Conservation (phyloP, 176 grass and related monocot species). For the Raddia guianensis region DNA sequence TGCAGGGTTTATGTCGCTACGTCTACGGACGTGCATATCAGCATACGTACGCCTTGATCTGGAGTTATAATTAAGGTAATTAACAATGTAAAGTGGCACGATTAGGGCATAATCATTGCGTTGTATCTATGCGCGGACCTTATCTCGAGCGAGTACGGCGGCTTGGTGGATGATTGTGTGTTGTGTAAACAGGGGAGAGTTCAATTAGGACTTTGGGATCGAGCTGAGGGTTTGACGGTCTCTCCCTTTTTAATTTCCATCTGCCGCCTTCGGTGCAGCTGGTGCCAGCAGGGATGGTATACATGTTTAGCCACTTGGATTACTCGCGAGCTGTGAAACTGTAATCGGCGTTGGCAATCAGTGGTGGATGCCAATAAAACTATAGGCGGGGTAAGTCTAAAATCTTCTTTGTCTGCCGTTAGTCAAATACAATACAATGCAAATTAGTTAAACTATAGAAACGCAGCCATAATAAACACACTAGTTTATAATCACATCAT, state of each 20-base stretch:
- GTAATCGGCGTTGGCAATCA: not conserved
- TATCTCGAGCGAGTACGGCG: slow-evolving; percentile 9
- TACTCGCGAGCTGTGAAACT: not conserved
- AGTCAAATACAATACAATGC: no score
- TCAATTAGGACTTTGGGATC: not conserved
- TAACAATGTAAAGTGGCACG: slow-evolving; percentile 31
- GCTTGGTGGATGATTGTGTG: slow-evolving; percentile 34
- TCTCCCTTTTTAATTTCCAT: no score
- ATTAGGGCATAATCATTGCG: slow-evolving; percentile 39
- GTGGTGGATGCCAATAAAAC: no score
- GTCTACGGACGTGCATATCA: no score
- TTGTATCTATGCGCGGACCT: slow-evolving; percentile 28
- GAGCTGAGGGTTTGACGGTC: not conserved
- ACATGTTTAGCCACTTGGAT: not conserved
- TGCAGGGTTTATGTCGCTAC: slow-evolving; percentile 26
- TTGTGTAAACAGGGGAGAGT: slow-evolving; percentile 30
- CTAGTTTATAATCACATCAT: no score
- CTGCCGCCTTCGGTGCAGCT: not conserved
- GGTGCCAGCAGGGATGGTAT: not conserved
- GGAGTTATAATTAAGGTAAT: not conserved
- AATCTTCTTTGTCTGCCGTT: no score
- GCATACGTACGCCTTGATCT: not conserved
- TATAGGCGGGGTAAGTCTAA: no score
- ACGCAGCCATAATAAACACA: no score
- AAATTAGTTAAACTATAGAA: no score